Conservation (phyloP, 2,329 filamentous ascomycete species). For the Aureobasidium sp. region DNA sequence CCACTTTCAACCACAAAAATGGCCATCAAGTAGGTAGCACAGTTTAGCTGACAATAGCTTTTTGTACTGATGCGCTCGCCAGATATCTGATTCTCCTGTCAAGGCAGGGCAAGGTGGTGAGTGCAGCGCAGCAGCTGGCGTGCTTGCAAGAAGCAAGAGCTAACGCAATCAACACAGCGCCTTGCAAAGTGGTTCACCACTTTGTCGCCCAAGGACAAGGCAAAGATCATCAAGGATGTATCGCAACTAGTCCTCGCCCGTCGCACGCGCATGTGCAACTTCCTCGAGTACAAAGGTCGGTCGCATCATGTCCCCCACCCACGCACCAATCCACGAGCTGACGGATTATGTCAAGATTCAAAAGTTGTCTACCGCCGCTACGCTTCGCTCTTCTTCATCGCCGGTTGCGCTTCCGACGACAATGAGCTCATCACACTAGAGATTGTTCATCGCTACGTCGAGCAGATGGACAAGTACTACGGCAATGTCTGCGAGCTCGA, state of each 20-base stretch:
- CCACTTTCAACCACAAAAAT: conserved; percentile 29
- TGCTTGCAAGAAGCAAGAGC: conserved; percentile 23
- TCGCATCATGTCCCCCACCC: conserved; percentile 20
- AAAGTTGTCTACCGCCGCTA: conserved; percentile 99
- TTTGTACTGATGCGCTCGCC: conserved; percentile 18
- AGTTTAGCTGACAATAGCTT: not conserved
- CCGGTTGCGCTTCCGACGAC: conserved; percentile 91
- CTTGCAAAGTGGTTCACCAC: conserved; percentile 99
- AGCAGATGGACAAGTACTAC: conserved; percentile 99
- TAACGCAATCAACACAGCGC: conserved; percentile 53
- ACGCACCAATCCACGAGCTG: conserved; percentile 16
- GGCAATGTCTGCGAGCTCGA: conserved; percentile 99
- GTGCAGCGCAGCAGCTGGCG: not conserved
- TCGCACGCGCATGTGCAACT: conserved; percentile 99
- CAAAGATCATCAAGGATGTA: conserved; percentile 99
- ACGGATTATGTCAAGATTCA: conserved; percentile 57
- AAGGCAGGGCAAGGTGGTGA: conserved; percentile 96
- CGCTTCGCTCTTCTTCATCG: conserved; percentile 98
- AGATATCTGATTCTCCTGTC: conserved; percentile 98
- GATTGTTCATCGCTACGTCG: conserved; percentile 97
- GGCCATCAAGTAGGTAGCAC: conserved; percentile 47
- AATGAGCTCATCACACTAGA: conserved; percentile 98
- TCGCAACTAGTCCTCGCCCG: conserved; percentile 93
- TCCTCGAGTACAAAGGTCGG: conserved; percentile 95
- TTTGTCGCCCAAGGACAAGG: conserved; percentile 94